A percentile compares a stretch with the other conserved stretches of the same genome.
Evolutionary conservation across 1,139 yeast species (phyloP).

Genomic region (Saccharomyces uvarum): DNA sequence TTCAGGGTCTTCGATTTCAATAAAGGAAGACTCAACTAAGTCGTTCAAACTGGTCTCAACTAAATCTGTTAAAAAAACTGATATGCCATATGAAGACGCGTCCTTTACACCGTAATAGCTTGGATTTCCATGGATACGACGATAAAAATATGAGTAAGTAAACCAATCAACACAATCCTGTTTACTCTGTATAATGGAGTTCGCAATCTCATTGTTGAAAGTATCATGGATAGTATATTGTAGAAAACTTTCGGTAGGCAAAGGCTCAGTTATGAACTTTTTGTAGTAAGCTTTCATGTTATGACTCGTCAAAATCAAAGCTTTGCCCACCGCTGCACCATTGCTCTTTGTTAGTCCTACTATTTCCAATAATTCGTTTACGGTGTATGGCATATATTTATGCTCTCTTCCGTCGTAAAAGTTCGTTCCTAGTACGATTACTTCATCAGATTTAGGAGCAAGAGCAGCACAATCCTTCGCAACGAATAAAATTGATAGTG

Average conservation of each 20-base stretch:
- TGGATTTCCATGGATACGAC: constrained; percentile 75
- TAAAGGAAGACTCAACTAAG: constrained; percentile 50
- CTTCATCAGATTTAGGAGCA: constrained; percentile 47
- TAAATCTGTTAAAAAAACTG: constrained; percentile 74
- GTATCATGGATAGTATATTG: constrained; percentile 54
- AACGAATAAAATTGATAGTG: constrained; percentile 48
- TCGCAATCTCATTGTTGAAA: constrained; percentile 63
- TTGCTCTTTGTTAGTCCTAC: constrained; percentile 46
- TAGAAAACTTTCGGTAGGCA: constrained; percentile 79
- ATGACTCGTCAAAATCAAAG: constrained; percentile 49
- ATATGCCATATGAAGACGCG: constrained; percentile 57
- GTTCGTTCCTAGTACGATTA: constrained; percentile 65
- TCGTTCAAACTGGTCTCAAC: constrained; percentile 67
- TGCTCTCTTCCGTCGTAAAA: constrained; percentile 68
- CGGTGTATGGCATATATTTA: constrained; percentile 59
- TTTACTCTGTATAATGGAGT: constrained; percentile 53
- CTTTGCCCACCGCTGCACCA: constrained; percentile 35
- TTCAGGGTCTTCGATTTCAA: constrained; percentile 43
- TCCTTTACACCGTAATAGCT: constrained; percentile 75
- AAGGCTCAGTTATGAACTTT: constrained; percentile 62
- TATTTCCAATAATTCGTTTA: constrained; percentile 65
- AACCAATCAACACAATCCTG: constrained; percentile 91
- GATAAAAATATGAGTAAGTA: constrained; percentile 74
- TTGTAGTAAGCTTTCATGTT: constrained; percentile 57
- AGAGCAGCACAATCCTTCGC: constrained; percentile 48